Percentiles rank a stretch among this genome's conserved stretches.
Evolutionary conservation across 176 grass and related monocot genomes (phyloP).

Genomic region (Zea luxurians): DNA sequence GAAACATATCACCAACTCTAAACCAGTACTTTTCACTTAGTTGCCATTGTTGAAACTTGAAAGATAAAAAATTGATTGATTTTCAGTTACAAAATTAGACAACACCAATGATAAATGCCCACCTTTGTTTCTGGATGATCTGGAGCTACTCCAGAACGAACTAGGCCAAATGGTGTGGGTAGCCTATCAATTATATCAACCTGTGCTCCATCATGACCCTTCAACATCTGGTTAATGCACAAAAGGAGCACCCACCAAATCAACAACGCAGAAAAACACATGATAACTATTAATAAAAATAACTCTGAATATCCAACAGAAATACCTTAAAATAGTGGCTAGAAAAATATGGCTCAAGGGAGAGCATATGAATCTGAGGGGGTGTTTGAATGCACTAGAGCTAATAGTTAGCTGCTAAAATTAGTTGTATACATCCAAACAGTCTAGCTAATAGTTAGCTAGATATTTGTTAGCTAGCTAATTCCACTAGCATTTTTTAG

Average conservation of each 20-base stretch:
- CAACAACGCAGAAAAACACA: conserved; percentile 12
- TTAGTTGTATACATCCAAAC: too few species aligned
- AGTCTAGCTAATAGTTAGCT: too few species aligned
- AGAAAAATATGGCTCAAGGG: neutral
- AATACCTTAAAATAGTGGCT: neutral
- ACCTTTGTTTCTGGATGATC: conserved; percentile 97
- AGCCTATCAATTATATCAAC: conserved; percentile 81
- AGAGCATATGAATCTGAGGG: too few species aligned
- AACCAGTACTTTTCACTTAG: neutral
- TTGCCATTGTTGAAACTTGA: neutral
- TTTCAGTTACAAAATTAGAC: conserved; percentile 1
- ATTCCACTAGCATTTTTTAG: too few species aligned
- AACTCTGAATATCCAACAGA: neutral
- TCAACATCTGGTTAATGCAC: conserved; percentile 63
- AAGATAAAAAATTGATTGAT: neutral
- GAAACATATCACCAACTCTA: neutral
- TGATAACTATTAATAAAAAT: neutral
- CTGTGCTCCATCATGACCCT: conserved; percentile 55
- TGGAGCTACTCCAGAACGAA: conserved; percentile 80
- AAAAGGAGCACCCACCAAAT: neutral
- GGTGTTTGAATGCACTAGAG: too few species aligned
- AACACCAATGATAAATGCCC: neutral
- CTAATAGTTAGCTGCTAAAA: too few species aligned
- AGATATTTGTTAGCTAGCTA: too few species aligned
- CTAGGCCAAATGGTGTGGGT: conserved; percentile 81